Percentiles rank a stretch among this genome's conserved stretches.
Evolutionary conservation across 2,329 filamentous ascomycete species (phyloP).

Genomic region (Exophiala lecanii-corni): DNA sequence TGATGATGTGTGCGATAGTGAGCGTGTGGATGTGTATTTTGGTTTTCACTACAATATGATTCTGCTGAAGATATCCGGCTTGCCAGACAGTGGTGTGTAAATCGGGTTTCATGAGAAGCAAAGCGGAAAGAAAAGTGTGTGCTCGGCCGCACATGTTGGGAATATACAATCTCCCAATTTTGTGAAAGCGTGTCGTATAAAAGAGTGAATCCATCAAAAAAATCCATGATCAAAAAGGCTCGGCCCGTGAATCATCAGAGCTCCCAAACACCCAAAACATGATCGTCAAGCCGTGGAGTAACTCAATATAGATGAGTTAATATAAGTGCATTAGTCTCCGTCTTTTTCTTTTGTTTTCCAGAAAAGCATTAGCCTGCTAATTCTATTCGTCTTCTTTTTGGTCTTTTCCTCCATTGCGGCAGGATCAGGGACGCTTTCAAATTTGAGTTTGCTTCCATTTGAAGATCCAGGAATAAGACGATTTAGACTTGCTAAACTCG

Average conservation of each 20-base stretch:
- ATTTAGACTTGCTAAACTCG: slow-evolving; percentile 46
- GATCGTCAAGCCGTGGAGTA: slow-evolving; percentile 22
- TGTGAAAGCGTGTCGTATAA: background rate
- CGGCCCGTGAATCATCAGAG: slow-evolving; percentile 9
- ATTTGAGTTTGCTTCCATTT: slow-evolving; percentile 35
- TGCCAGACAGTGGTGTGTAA: no score
- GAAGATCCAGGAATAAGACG: slow-evolving; percentile 41
- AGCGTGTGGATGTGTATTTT: no score
- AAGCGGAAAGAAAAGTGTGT: background rate
- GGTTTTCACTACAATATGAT: no score
- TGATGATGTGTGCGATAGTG: no score
- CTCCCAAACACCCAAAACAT: slow-evolving; percentile 12
- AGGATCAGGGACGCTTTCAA: slow-evolving; percentile 34
- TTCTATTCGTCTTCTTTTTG: slow-evolving; percentile 42
- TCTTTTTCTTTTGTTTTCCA: slow-evolving; percentile 47
- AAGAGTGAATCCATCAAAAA: background rate
- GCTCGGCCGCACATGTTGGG: background rate
- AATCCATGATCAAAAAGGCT: background rate
- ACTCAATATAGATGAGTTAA: no score
- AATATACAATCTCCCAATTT: background rate
- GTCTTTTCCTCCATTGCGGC: slow-evolving; percentile 34
- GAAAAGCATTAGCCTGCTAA: slow-evolving; percentile 47
- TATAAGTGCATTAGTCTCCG: slow-evolving; percentile 22
- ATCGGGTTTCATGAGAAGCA: no score
- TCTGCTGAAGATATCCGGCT: no score